Conservation (phyloP, 768 basidiomycete genomes). For the Lenzites betulinus region DNA sequence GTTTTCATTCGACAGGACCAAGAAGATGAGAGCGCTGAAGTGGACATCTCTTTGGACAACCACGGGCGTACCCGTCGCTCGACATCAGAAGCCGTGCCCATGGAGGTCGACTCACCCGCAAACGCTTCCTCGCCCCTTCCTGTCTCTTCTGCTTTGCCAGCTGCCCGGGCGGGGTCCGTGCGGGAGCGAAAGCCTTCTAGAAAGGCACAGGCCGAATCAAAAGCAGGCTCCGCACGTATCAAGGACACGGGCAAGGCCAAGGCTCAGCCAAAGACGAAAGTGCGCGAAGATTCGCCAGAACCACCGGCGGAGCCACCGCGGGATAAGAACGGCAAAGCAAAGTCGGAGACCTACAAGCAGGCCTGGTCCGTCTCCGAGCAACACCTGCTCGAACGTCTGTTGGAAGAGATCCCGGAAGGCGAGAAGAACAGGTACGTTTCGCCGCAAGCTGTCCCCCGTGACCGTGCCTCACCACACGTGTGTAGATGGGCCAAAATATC, state of each 20-base stretch:
- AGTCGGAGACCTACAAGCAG: conserved; percentile 80
- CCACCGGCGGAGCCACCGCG: background rate
- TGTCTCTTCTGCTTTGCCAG: conserved; percentile 11
- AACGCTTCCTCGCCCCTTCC: conserved; percentile 18
- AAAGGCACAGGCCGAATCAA: conserved; percentile 11
- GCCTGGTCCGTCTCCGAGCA: conserved; percentile 79
- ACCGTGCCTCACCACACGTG: conserved; percentile 10
- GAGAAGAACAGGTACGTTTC: conserved; percentile 64
- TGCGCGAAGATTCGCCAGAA: conserved; percentile 2
- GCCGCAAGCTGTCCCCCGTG: conserved; percentile 22
- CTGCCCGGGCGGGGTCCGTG: background rate
- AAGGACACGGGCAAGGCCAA: conserved; percentile 11
- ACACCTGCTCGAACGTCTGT: conserved; percentile 68
- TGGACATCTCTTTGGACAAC: conserved; percentile 48
- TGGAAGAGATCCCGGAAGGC: conserved; percentile 76
- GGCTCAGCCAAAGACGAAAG: background rate
- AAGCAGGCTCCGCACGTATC: background rate
- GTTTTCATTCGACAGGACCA: conserved; percentile 59
- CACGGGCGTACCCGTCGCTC: background rate
- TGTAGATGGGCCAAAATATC: conserved; percentile 83
- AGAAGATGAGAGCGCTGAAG: conserved; percentile 62
- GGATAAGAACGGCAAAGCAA: conserved; percentile 38
- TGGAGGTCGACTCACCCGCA: conserved; percentile 23
- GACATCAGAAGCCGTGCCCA: conserved; percentile 2
- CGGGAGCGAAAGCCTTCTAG: conserved; percentile 17